Percentiles rank a stretch among this genome's conserved stretches.
Evolutionary conservation across 1,284 basidiomycete species (phyloP).

Genomic region (Farysia itapuensis): DNA sequence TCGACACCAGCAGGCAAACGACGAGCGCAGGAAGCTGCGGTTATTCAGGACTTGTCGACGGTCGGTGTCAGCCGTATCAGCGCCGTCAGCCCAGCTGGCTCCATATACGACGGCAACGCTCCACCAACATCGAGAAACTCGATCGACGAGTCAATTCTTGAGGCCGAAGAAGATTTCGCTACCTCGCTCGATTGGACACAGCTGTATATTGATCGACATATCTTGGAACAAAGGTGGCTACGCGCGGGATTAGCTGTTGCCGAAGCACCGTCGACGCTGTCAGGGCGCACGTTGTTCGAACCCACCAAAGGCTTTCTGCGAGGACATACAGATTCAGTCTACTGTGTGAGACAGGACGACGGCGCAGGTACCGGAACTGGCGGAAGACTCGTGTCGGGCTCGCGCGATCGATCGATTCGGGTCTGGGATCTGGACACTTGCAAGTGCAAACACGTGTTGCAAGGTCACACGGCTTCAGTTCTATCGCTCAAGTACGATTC

Average conservation of each 20-base stretch:
- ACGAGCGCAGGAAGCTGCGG: slow-evolving; percentile 17
- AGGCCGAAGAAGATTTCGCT: slow-evolving; percentile 30
- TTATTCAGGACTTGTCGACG: not conserved
- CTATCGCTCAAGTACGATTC: slow-evolving; percentile 48
- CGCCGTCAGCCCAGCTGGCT: not conserved
- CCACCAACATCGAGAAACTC: not conserved
- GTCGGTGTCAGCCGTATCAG: no score
- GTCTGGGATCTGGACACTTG: slow-evolving; percentile 46
- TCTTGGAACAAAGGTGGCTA: slow-evolving; percentile 33
- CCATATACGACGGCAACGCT: not conserved
- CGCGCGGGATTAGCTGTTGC: not conserved
- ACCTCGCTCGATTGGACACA: slow-evolving; percentile 20
- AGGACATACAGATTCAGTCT: slow-evolving; percentile 45
- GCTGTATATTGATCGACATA: slow-evolving; percentile 21
- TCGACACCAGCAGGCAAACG: slow-evolving; percentile 24
- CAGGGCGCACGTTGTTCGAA: slow-evolving; percentile 7
- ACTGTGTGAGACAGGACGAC: slow-evolving; percentile 43
- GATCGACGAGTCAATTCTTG: slow-evolving; percentile 3
- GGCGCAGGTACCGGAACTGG: slow-evolving; percentile 29
- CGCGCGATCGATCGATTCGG: slow-evolving; percentile 38
- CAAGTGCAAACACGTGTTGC: slow-evolving; percentile 28
- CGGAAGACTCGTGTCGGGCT: slow-evolving; percentile 41
- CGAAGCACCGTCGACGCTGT: not conserved
- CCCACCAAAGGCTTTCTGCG: slow-evolving; percentile 27
- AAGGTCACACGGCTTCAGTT: slow-evolving; percentile 42